Base-by-base conservation (phyloP, 179 eudicot species). In the Actinidia arguta region DNA sequence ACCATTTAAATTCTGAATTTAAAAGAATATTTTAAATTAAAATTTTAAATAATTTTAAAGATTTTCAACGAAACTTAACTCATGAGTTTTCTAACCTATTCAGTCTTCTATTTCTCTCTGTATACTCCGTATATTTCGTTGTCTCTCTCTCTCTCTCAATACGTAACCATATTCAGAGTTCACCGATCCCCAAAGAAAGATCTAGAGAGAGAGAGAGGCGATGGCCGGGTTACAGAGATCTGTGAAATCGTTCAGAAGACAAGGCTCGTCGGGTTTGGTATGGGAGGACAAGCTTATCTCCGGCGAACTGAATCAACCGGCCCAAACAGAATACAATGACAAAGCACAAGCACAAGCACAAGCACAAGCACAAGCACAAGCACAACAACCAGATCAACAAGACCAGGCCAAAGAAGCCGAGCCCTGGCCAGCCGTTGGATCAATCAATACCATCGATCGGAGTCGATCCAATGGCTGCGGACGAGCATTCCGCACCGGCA, bases 181-280 rank as follows among this genome's bases (percentile, higher is more conserved):
- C 36, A 31, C 36, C 36, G 36, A 31, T 31, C 36, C 36, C 36
- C 36, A 31, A 31, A 55, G 59, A 55, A 20, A 27, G 71, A 14
- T 39, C 13, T 39, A 25, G 70, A 64, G 44, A 66, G 16, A 31
- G 20, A 9, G 14, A 22, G 31, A 31, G 3, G 36, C 16, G 71
- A 3, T 31, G n/a, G 68, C 5, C 27, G 17, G 68, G 11, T 59
- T 16, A 13, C 18, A 16, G 61, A 12, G 10, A 61, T 91, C 93
- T 20, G 75, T 85, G 17, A 81, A 78, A 42, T 89, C 92, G 8
- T 91, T 91, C 85, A 50, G 93, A 66, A 80, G 93, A 68, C 91
- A 88, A 68, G 93, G 93, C 69, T 91, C 93, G 8, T 91, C 93
- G 0, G 93, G 93, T 8, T 83, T 86, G 0, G 88, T 91, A 13